A percentile compares a stretch with the other conserved stretches of the same genome.
These are phyloP conservation scores for Fusarium phyllophilum DNA, from an alignment of 2,329 filamentous ascomycete genomes.

Conservation along the genomic window DNA sequence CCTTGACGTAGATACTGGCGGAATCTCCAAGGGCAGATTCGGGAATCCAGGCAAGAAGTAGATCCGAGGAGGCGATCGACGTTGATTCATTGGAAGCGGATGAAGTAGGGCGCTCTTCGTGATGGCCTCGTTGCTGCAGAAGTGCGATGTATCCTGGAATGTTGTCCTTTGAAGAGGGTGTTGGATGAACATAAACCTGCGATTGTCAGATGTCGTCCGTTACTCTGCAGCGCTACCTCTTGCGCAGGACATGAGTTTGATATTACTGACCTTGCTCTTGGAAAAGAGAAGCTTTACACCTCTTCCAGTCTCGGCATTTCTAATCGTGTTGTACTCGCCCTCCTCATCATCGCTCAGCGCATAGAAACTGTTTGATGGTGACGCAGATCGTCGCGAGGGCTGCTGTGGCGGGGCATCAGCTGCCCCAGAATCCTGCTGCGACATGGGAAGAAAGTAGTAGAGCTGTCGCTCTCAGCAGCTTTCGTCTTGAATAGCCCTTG, in stretches of 20 bases:
- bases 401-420: constrained; percentile 42
- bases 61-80: constrained; percentile 70
- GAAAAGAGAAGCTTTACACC: constrained; percentile 95
- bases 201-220: constrained; percentile 19
- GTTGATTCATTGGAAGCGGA: constrained; percentile 48
- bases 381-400: constrained; percentile 59
- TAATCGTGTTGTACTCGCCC: constrained; percentile 93
- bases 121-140: constrained; percentile 81
- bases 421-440: constrained; percentile 36
- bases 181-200: constrained; percentile 95
- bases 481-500: neutral
- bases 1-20: constrained; percentile 91
- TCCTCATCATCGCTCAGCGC: constrained; percentile 97
- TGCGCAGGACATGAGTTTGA: neutral
- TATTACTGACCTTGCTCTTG: constrained; percentile 85
- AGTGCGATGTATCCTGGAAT: constrained; percentile 93
- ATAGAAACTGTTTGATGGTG: constrained; percentile 89
- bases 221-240: neutral
- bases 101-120: constrained; percentile 51
- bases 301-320: constrained; percentile 77
- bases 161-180: constrained; percentile 93
- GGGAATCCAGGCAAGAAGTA: constrained; percentile 92
- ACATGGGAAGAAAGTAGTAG: constrained; percentile 28
- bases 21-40: constrained; percentile 88
- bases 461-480: neutral